phyloP scores from a whole-genome alignment of 768 basidiomycete species.

The Pulveroboletus sp. region DNA sequence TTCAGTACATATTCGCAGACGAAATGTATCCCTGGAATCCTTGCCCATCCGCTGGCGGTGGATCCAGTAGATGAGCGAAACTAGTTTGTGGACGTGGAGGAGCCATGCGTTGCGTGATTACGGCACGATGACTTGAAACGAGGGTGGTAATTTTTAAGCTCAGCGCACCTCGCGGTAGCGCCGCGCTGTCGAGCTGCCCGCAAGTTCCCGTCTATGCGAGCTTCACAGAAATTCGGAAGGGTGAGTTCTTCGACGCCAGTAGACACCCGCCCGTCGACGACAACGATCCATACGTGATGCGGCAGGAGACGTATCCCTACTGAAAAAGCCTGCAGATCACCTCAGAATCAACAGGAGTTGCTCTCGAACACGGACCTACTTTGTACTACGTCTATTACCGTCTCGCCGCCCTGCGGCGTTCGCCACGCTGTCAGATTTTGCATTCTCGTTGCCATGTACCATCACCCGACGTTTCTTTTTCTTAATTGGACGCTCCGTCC shows the following conservation, averaged over 20 bases:
- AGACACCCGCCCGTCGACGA: too few relatives aligned
- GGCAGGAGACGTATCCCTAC: too few relatives aligned
- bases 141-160: slow-evolving; percentile 18
- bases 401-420: slow-evolving; percentile 20
- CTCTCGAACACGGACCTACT: slow-evolving; percentile 15
- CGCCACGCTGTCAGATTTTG: slow-evolving; percentile 18
- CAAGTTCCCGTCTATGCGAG: background rate
- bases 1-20: too few relatives aligned
- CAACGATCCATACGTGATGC: too few relatives aligned
- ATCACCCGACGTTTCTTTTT: slow-evolving; percentile 20
- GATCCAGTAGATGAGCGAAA: slow-evolving; percentile 4
- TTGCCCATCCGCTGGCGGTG: too few relatives aligned
- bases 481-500: slow-evolving; percentile 21
- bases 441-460: slow-evolving; percentile 22
- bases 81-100: background rate
- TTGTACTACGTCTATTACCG: slow-evolving; percentile 9
- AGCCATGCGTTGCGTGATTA: background rate
- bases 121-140: too few relatives aligned
- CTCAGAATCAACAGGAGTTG: background rate
- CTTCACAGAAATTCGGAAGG: too few relatives aligned
- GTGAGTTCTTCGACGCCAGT: too few relatives aligned
- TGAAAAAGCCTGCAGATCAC: too few relatives aligned
- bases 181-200: slow-evolving; percentile 16
- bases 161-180: slow-evolving; percentile 9
- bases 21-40: too few relatives aligned